These are phyloP conservation scores for Sugiyamaella qingdaonensis DNA, from an alignment of 805 yeast genomes.

Conservation along the genomic window DNA sequence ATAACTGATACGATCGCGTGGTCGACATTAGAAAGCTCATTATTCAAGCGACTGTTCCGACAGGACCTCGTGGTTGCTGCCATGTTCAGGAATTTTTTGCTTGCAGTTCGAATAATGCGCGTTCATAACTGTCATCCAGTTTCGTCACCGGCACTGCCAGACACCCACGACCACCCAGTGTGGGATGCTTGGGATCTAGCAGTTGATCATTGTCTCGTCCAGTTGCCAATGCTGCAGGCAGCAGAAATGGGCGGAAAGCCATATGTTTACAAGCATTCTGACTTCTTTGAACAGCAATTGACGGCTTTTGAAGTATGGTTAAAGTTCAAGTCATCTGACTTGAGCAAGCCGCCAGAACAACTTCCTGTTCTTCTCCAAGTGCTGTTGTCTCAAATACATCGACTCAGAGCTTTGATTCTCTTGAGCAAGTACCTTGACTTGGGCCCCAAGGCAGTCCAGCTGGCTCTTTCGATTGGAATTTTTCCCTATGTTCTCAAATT, in stretches of 20 bases:
- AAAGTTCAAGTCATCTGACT: constrained; percentile 72
- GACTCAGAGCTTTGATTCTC: constrained; percentile 80
- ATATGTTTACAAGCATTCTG: constrained; percentile 69
- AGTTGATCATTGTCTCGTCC: constrained; percentile 82
- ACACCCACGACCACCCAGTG: constrained; percentile 76
- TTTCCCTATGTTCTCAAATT: constrained; percentile 91
- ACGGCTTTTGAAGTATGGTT: constrained; percentile 97
- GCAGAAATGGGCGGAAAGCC: constrained; percentile 32
- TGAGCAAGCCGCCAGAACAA: constrained; percentile 89
- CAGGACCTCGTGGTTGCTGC: constrained; percentile 98
- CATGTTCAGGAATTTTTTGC: constrained; percentile 80
- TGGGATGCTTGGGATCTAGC: constrained; percentile 99
- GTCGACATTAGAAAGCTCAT: constrained; percentile 82
- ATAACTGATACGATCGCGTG: constrained; percentile 98
- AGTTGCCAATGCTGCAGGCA: constrained; percentile 33
- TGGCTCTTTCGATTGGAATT: constrained; percentile 89
- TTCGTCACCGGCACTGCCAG: constrained; percentile 90
- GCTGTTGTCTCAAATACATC: constrained; percentile 85
- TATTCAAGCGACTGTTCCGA: constrained; percentile 85
- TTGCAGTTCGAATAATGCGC: constrained; percentile 93
- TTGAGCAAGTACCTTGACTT: constrained; percentile 83
- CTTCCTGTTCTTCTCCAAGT: constrained; percentile 92
- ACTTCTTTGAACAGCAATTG: constrained; percentile 91
- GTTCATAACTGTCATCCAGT: constrained; percentile 90
- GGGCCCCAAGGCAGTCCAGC: constrained; percentile 96